phyloP scores from a whole-genome alignment of 805 yeast species.

The Trichomonascus vanleenenianus region DNA sequence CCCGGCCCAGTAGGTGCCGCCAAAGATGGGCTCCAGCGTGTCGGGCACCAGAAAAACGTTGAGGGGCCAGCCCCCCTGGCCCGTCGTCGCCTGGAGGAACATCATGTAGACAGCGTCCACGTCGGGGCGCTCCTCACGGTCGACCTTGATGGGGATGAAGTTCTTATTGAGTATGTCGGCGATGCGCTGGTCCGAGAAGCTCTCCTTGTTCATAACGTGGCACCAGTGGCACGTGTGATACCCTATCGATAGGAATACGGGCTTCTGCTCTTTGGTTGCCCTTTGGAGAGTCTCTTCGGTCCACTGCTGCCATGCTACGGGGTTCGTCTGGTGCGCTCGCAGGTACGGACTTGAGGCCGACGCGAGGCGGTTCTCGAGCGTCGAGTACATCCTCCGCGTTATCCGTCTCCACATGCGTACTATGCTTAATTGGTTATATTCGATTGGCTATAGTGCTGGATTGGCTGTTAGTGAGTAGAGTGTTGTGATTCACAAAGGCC shows the following conservation, averaged over 20 bases:
- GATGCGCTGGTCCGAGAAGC: constrained; percentile 22
- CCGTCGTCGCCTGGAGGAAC: constrained; percentile 30
- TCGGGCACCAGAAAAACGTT: constrained; percentile 32
- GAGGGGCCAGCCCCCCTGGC: constrained; percentile 36
- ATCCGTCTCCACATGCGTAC: too few relatives aligned
- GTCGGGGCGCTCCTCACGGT: constrained; percentile 34
- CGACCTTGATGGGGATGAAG: constrained; percentile 32
- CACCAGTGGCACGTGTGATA: constrained; percentile 34
- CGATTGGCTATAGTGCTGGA: too few relatives aligned
- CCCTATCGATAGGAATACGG: constrained; percentile 32
- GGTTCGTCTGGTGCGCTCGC: constrained; percentile 23
- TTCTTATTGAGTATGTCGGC: constrained; percentile 25
- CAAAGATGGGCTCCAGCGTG: constrained; percentile 29
- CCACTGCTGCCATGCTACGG: constrained; percentile 35
- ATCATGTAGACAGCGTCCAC: constrained; percentile 32
- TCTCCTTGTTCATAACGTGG: constrained; percentile 32
- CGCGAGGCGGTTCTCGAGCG: constrained; percentile 12
- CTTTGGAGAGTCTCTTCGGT: constrained; percentile 22
- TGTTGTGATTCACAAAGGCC: too few relatives aligned
- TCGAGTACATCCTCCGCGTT: constrained; percentile 1
- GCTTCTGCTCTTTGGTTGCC: constrained; percentile 27
- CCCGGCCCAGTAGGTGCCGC: constrained; percentile 34
- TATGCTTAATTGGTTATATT: too few relatives aligned
- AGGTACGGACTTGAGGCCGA: constrained; percentile 22
- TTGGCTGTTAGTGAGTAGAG: too few relatives aligned